Conservation (phyloP, 129 eudicot species). For the Erigeron canadensis region DNA sequence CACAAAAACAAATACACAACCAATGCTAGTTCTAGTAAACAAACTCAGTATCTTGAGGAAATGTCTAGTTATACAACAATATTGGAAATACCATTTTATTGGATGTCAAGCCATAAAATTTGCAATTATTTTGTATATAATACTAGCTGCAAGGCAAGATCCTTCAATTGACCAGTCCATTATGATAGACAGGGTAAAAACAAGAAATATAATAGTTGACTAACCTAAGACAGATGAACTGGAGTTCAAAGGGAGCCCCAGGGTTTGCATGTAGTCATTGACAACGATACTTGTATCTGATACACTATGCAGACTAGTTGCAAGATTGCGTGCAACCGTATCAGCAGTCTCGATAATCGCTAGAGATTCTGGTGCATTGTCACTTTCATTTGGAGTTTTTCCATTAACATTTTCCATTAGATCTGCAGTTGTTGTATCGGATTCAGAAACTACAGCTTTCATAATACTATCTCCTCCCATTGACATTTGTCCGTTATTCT, state of each 20-base stretch:
- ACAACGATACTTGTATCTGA: background rate
- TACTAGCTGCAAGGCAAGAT: background rate
- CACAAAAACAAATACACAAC: no score
- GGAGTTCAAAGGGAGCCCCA: background rate
- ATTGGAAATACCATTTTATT: background rate
- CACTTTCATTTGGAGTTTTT: background rate
- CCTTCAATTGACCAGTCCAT: background rate
- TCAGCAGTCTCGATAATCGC: conserved; percentile 16
- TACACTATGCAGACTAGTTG: background rate
- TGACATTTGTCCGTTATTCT: background rate
- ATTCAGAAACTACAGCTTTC: conserved; percentile 32
- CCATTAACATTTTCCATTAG: conserved; percentile 15
- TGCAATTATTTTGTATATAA: background rate
- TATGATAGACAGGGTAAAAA: background rate
- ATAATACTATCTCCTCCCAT: conserved; percentile 13
- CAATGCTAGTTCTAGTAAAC: background rate
- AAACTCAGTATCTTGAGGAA: background rate
- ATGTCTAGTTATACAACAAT: background rate
- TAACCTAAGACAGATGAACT: background rate
- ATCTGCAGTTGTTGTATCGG: conserved; percentile 22
- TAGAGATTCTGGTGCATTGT: conserved; percentile 22
- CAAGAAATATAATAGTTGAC: background rate
- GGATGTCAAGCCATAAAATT: background rate
- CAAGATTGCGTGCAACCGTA: conserved; percentile 26
- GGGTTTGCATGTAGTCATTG: background rate